phyloP scores from a whole-genome alignment of 768 basidiomycete genomes.

The Mycena crocata region DNA sequence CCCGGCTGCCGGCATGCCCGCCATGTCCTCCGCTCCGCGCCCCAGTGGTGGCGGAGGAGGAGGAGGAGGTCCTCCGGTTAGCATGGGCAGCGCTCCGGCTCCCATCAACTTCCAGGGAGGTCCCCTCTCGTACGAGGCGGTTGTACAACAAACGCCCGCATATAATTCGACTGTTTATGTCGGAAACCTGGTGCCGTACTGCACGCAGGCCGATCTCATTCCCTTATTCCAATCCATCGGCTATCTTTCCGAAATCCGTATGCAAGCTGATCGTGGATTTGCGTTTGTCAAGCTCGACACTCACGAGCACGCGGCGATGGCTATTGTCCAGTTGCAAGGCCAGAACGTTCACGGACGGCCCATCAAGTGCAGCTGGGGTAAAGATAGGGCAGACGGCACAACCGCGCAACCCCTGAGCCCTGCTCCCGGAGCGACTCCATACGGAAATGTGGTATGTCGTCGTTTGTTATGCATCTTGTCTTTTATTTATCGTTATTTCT shows the following conservation, averaged over 20 bases:
- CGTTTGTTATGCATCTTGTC: background rate
- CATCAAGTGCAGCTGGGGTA: slow-evolving; percentile 99
- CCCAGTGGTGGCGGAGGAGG: slow-evolving; percentile 46
- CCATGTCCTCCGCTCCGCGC: slow-evolving; percentile 52
- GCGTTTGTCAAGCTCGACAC: slow-evolving; percentile 99
- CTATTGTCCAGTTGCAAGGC: slow-evolving; percentile 96
- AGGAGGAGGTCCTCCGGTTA: slow-evolving; percentile 39
- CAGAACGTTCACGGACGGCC: slow-evolving; percentile 97
- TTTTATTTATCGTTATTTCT: slow-evolving; percentile 18
- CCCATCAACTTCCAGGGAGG: slow-evolving; percentile 93
- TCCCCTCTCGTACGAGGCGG: slow-evolving; percentile 92
- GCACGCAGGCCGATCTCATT: slow-evolving; percentile 96
- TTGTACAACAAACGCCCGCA: slow-evolving; percentile 91
- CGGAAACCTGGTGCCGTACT: slow-evolving; percentile 97
- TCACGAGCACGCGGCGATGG: slow-evolving; percentile 98
- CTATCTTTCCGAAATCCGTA: slow-evolving; percentile 97
- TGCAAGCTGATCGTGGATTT: slow-evolving; percentile 99
- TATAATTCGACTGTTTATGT: slow-evolving; percentile 98
- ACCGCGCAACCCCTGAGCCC: slow-evolving; percentile 73
- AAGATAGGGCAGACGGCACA: slow-evolving; percentile 86
- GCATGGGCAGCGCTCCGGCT: slow-evolving; percentile 76
- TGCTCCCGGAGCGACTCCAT: slow-evolving; percentile 69
- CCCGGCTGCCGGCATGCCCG: slow-evolving; percentile 41
- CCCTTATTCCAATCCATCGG: slow-evolving; percentile 99
- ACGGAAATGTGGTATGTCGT: slow-evolving; percentile 81